phyloP scores from a whole-genome alignment of 495 filamentous ascomycete species.

The Baudoinia panamericana region DNA sequence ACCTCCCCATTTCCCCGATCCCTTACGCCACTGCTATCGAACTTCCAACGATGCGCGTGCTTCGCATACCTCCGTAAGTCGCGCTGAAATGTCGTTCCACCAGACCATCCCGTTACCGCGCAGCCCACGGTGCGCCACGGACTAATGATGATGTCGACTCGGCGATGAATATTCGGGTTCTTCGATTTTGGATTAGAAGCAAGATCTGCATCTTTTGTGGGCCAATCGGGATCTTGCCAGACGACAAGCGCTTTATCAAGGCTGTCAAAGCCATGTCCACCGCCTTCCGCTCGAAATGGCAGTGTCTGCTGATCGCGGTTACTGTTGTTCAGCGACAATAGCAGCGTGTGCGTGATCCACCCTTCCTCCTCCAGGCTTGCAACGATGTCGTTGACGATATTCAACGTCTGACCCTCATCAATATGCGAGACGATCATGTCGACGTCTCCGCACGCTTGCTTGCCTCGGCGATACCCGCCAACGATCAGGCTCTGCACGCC shows the following conservation, averaged over 20 bases:
- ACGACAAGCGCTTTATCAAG: constrained; percentile 87
- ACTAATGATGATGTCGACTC: constrained; percentile 87
- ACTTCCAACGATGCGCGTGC: constrained; percentile 59
- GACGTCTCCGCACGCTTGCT: constrained; percentile 60
- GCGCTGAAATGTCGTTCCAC: constrained; percentile 77
- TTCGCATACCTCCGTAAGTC: constrained; percentile 75
- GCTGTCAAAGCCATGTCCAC: constrained; percentile 58
- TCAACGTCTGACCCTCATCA: constrained; percentile 48
- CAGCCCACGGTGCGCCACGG: constrained; percentile 83
- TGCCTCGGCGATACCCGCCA: constrained; percentile 78
- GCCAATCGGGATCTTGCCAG: constrained; percentile 70
- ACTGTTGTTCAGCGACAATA: constrained; percentile 49
- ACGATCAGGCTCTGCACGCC: constrained; percentile 62
- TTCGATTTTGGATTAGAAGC: constrained; percentile 29
- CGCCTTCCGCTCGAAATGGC: constrained; percentile 35
- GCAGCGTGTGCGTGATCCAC: constrained; percentile 75
- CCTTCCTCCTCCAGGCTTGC: constrained; percentile 49
- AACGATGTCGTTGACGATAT: constrained; percentile 56
- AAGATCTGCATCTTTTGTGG: constrained; percentile 27
- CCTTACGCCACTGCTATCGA: constrained; percentile 79
- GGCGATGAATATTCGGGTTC: constrained; percentile 64
- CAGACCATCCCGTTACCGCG: constrained; percentile 77
- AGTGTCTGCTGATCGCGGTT: constrained; percentile 58
- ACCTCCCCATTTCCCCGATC: constrained; percentile 49
- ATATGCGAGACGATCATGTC: constrained; percentile 77